Evolutionary conservation across 306 rosid species (phyloP), one percentile per base, ranked within the genome.

Genomic region (Castanea crenata): DNA sequence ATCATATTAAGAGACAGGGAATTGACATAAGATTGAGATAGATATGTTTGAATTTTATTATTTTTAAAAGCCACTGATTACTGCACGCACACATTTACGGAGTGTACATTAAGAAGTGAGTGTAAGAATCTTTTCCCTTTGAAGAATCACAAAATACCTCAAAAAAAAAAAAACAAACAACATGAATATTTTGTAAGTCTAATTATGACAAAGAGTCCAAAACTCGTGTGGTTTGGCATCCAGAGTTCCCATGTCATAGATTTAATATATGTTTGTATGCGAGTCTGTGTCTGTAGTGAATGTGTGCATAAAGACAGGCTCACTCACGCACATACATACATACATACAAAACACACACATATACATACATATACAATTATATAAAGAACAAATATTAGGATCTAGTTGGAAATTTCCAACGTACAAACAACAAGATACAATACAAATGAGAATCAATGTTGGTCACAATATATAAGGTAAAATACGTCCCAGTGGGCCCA

Each of bases 401-500:
- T 62, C 16, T 21, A 75, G 41, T 55, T 64, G 54, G 54, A 74
- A 34, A 52, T 70, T 29, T 8, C 56, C 63, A 18, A 52, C 52
- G 55, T 11, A 63, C 20, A 46, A 77, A 69, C n/a, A 71, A 87
- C 68, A 52, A 67, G 57, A 52, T 13, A 25, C 2, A 8, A 58
- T 31, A 38, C 52, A 76, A 41, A 56, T 32, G 19, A 13, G 15
- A 25, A 79, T 12, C 27, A 63, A 73, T 27, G 71, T 49, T 16
- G 4, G 54, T 58, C 19, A 18, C 13, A 5, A 78, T 84, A 76
- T 54, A 84, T 69, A 38, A 38, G 46, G 61, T 29, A 20, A 73
- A 64, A 11, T 63, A 74, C 20, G 55, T 25, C 19, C 14, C 11
- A n/a, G 85, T 83, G 87, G 85, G 85, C 78, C 86, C 90, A 72